Evolutionary conservation across 768 basidiomycete species (phyloP), one percentile per base, ranked within the genome.

Genomic region (Calvatia gigantea): DNA sequence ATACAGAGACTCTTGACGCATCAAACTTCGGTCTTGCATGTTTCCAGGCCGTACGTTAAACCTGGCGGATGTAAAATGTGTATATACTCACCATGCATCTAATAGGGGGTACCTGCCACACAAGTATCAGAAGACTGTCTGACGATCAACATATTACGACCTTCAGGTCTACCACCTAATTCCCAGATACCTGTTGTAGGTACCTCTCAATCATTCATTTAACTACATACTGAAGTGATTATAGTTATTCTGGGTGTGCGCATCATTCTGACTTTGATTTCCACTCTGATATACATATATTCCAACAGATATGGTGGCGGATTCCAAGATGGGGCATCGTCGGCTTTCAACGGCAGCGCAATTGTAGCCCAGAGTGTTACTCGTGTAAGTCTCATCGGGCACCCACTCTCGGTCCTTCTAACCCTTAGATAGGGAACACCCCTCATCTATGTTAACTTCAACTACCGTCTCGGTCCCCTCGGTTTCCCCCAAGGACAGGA

Each of bases 61-160:
- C 37, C 25, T 4, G 31, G 19, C 15, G 14, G n/a, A 38, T 23
- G 23, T n/a, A 6, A 21, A 15, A 11, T 4, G 21, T 35, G 43
- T n/a, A 62, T 32, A n/a, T n/a, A n/a, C n/a, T n/a, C n/a, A n/a
- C n/a, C n/a, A n/a, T n/a, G n/a, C n/a, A n/a, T n/a, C n/a, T n/a
- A n/a, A 21, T 35, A 59, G 76, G 70, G 51, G 62, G 70, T 61
- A 38, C 64, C 54, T 67, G 67, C 50, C 65, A 73, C 56, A 59
- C 67, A 25, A 60, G 73, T 66, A 37, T 80, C 81, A 19, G 83
- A 86, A 63, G 83, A 85, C 57, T 85, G 82, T 62, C 67, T 86
- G 46, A 82, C 80, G 17, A 69, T 85, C 48, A 84, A 85, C 60
- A 67, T 86, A 4, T 81, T 79, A 52, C 70, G 81, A 19, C 83